Conservation (phyloP, 148 eudicot genomes). For the Agrostemma githago region DNA sequence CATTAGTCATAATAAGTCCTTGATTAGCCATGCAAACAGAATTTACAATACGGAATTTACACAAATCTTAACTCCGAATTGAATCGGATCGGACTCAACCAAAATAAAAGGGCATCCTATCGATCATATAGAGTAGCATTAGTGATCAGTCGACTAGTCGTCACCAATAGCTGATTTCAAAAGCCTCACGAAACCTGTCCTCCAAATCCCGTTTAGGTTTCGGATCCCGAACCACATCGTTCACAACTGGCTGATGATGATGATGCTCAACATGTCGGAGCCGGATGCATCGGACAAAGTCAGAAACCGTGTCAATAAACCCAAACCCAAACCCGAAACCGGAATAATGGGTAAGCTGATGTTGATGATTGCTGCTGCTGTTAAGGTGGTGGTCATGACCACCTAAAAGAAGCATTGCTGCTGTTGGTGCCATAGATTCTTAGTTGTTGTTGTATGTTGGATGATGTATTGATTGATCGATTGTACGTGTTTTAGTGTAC, state of each 20-base stretch:
- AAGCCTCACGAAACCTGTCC: constrained; percentile 11
- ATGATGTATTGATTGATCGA: background rate
- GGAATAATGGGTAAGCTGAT: background rate
- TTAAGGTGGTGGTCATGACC: constrained; percentile 3
- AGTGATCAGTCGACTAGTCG: background rate
- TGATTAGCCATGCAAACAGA: too few species aligned
- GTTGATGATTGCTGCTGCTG: too few species aligned
- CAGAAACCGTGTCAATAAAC: background rate
- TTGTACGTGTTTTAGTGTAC: too few species aligned
- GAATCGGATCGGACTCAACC: too few species aligned
- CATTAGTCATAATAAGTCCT: too few species aligned
- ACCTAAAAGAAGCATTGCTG: constrained; percentile 14
- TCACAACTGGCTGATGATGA: background rate
- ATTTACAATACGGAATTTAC: too few species aligned
- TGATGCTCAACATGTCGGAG: background rate
- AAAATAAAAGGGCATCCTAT: too few species aligned
- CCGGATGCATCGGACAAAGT: background rate
- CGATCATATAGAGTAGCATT: background rate
- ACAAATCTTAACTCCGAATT: too few species aligned
- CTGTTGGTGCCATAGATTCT: constrained; percentile 9
- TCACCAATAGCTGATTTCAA: constrained; percentile 18
- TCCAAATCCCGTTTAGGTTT: background rate
- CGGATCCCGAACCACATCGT: background rate
- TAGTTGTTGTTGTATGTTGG: background rate
- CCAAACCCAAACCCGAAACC: background rate